Base-by-base conservation (phyloP, 2,329 filamentous ascomycete species). In the Sporothrix sp. region DNA sequence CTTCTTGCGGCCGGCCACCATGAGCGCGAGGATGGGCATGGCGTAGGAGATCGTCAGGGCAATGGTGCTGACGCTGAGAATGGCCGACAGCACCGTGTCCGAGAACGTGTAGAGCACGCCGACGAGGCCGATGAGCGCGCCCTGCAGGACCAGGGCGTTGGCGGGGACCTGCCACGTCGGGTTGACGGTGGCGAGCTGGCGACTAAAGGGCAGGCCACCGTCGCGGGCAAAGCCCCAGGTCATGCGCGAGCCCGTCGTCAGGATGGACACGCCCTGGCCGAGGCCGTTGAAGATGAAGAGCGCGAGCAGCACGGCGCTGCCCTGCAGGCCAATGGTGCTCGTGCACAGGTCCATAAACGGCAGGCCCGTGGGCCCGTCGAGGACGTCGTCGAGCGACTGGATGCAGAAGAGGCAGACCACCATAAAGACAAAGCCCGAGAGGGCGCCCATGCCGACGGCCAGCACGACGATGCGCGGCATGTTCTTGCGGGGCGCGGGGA, bases 41-140 rank as follows among this genome's bases (percentile, higher is more conserved):
- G 62, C 68, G 58, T 71, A 73, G 5, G 69, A 78, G 3, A 78
- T 67, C 2, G 74, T 78, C 1, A 78, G 65, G 1, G 74, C 73
- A 50, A 78, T 77, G 10, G 74, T 78, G 63, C 73, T 75, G 54
- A 78, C 75, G 55, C 71, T 74, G 18, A 78, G 63, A 43, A 78
- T 72, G 14, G 75, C 75, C 36, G 72, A 65, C 11, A 79, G 67
- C 0, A 77, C 74, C 0, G 74, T 75, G 43, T 68, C 68, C 39
- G 75, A 68, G 51, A 78, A 78, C 1, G 74, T 68, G 56, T 78
- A 78, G 0, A 81, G 45, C 13, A 55, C 47, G 18, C 53, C 51
- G 28, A 53, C 50, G 28, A 57, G 27, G 20, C 53, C 44, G 20
- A 55, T 43, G 2, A 53, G 47, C 35, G n/a, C 48, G 18, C 48